Percentiles rank a stretch among this genome's conserved stretches.
Evolutionary conservation across 139 green algal genomes (phyloP).

Genomic region (Picochlorum sp.): DNA sequence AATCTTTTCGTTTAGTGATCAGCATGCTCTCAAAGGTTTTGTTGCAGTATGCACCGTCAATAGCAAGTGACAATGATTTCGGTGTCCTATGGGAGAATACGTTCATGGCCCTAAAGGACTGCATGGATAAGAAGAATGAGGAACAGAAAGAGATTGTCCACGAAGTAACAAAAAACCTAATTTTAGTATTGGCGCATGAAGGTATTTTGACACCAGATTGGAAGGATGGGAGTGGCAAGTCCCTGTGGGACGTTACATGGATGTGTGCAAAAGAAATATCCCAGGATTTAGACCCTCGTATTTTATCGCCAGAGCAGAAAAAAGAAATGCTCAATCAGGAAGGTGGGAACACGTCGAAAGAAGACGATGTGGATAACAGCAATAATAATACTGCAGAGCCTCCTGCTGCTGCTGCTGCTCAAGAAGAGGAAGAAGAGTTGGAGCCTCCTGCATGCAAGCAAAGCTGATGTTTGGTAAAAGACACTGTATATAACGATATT

Average conservation of each 20-base stretch:
- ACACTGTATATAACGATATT: background rate
- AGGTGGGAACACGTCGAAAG: too few relatives aligned
- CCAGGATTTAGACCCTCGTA: constrained; percentile 29
- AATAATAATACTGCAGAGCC: background rate
- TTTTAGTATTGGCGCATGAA: constrained; percentile 78
- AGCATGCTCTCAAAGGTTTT: constrained; percentile 57
- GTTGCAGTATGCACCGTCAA: constrained; percentile 39
- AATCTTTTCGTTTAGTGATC: constrained; percentile 45
- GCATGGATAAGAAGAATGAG: constrained; percentile 48
- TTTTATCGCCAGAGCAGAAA: background rate
- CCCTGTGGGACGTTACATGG: constrained; percentile 77
- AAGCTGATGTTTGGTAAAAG: background rate
- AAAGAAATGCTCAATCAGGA: background rate
- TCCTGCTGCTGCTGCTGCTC: background rate
- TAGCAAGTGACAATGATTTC: constrained; percentile 36
- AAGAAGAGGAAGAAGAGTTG: background rate
- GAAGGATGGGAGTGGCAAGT: constrained; percentile 25
- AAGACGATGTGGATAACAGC: background rate
- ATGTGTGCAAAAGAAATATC: constrained; percentile 36
- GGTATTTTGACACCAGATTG: constrained; percentile 44
- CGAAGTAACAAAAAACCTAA: constrained; percentile 90
- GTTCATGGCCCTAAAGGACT: constrained; percentile 36
- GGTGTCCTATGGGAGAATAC: constrained; percentile 39
- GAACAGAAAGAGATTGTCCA: constrained; percentile 74
- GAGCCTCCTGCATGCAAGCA: constrained; percentile 3